Conservation (phyloP, 192 early-diverging fungal species). For the Coemansia sp. region DNA sequence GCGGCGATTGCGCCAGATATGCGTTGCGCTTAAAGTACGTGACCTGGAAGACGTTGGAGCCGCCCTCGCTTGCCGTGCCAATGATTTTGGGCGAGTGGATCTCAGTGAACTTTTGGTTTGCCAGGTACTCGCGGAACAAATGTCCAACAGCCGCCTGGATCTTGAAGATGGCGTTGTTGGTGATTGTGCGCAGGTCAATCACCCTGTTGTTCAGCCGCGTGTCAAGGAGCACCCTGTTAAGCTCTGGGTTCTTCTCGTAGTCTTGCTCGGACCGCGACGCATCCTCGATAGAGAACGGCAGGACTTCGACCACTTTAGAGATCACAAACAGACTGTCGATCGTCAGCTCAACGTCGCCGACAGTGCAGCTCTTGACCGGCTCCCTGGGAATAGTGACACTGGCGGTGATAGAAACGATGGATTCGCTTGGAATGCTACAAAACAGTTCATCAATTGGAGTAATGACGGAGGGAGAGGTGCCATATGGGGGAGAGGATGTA, state of each 20-base stretch:
- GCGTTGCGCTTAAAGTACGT: conserved; percentile 95
- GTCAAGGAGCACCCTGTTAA: conserved; percentile 78
- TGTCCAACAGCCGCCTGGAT: conserved; percentile 91
- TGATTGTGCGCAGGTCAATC: conserved; percentile 89
- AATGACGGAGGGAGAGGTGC: too few relatives aligned
- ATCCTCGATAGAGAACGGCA: conserved; percentile 93
- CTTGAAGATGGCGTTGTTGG: conserved; percentile 97
- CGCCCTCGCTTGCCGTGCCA: conserved; percentile 91
- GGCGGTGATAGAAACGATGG: conserved; percentile 87
- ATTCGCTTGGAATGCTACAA: conserved; percentile 77
- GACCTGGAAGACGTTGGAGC: conserved; percentile 97
- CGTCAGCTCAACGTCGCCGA: conserved; percentile 88
- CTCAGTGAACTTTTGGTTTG: conserved; percentile 80
- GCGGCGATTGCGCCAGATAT: conserved; percentile 96
- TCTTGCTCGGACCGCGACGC: conserved; percentile 82
- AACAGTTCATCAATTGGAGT: too few relatives aligned
- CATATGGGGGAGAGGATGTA: too few relatives aligned
- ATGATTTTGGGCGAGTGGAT: conserved; percentile 99
- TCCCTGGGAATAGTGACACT: conserved; percentile 74
- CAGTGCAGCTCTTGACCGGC: conserved; percentile 88
- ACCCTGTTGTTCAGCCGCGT: conserved; percentile 95
- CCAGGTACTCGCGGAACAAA: conserved; percentile 95
- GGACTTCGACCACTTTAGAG: conserved; percentile 68
- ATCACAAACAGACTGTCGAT: conserved; percentile 75
- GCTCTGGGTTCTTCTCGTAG: conserved; percentile 67